Conservation (phyloP, 257 asterid genomes). For the Lycium ferocissimum region DNA sequence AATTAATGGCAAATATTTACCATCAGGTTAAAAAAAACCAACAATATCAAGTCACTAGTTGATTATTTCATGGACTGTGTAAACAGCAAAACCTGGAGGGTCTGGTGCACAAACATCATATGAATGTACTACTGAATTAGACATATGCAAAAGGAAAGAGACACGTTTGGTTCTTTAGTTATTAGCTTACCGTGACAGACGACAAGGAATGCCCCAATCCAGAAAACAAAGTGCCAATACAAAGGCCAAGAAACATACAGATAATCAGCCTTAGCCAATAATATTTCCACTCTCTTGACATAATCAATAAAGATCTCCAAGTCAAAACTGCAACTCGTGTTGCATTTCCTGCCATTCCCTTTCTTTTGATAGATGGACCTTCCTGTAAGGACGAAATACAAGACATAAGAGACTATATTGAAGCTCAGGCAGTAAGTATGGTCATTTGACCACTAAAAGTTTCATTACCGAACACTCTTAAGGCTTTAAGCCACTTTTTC, state of each 20-base stretch:
- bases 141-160: slow-evolving; percentile 14
- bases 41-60: not conserved
- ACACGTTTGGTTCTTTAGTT: slow-evolving; percentile 4
- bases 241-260: slow-evolving; percentile 76
- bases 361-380: slow-evolving; percentile 86
- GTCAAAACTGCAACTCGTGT: slow-evolving; percentile 78
- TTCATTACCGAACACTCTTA: not conserved
- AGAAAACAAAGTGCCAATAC: slow-evolving; percentile 83
- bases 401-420: slow-evolving; percentile 19
- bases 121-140: slow-evolving; percentile 1
- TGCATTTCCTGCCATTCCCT: slow-evolving; percentile 70
- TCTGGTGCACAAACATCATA: slow-evolving; percentile 3
- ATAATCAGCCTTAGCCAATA: slow-evolving; percentile 96
- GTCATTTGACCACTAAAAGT: slow-evolving; percentile 1
- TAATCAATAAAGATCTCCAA: slow-evolving; percentile 95
- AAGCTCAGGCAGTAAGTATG: not conserved
- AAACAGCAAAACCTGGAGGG: not conserved
- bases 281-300: slow-evolving; percentile 99
- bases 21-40: not conserved
- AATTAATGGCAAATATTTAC: not conserved
- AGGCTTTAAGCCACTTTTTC: slow-evolving; percentile 14
- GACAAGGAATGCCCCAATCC: slow-evolving; percentile 97
- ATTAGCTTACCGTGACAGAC: slow-evolving; percentile 80
- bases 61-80: slow-evolving; percentile 16
- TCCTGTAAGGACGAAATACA: slow-evolving; percentile 58